Conservation (phyloP, 179 eudicot species). For the Sideroxylon spinosum region DNA sequence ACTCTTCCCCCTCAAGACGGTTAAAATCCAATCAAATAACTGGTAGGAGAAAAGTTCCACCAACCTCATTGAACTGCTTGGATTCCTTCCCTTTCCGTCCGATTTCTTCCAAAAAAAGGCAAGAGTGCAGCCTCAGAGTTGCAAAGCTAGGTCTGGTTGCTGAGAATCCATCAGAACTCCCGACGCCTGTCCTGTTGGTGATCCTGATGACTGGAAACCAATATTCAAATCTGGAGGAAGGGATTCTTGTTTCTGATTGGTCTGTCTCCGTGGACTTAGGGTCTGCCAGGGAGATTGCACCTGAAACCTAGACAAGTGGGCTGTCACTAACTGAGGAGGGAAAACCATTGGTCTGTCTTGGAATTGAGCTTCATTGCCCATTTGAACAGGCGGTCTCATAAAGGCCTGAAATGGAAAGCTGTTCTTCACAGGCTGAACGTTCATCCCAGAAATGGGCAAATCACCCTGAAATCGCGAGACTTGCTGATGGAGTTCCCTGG, state of each 20-base stretch:
- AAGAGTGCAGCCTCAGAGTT: constrained; percentile 43
- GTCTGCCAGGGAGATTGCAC: constrained; percentile 56
- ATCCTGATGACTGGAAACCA: constrained; percentile 71
- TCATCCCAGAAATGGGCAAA: constrained; percentile 36
- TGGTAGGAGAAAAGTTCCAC: not conserved
- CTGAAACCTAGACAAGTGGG: constrained; percentile 70
- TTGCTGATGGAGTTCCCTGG: constrained; percentile 49
- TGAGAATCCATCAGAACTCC: constrained; percentile 71
- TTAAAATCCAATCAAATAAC: not conserved
- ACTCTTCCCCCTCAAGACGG: not conserved
- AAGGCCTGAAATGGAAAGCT: constrained; percentile 46
- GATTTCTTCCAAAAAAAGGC: not conserved
- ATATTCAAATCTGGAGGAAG: constrained; percentile 88
- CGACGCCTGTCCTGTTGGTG: constrained; percentile 47
- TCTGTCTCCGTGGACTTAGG: constrained; percentile 47
- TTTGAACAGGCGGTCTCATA: constrained; percentile 44
- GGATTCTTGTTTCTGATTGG: constrained; percentile 59
- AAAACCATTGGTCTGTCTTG: constrained; percentile 47
- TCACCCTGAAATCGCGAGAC: constrained; percentile 50
- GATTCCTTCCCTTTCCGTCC: not conserved
- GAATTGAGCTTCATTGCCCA: constrained; percentile 43
- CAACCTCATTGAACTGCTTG: not conserved
- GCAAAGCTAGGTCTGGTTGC: constrained; percentile 96
- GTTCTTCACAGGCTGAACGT: constrained; percentile 44
- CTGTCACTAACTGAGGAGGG: constrained; percentile 43